These are phyloP conservation scores for Stentor roeselii DNA, from an alignment of 73 alveolate species.

Conservation along the genomic window DNA sequence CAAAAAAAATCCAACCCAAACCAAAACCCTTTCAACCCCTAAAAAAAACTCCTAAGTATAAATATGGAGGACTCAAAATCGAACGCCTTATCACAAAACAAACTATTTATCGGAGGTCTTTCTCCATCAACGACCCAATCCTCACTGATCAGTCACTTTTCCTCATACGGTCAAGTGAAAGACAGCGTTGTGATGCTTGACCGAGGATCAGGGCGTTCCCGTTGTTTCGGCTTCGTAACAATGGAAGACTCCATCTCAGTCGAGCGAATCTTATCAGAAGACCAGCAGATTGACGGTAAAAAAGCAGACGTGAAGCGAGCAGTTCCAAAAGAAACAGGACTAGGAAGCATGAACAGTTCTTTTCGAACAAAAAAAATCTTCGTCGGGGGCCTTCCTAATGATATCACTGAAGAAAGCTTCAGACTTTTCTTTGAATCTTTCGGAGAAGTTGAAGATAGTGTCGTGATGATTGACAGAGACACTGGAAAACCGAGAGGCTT, in stretches of 20 bases:
- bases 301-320: conserved; percentile 46
- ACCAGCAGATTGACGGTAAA: conserved; percentile 49
- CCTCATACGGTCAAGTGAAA: conserved; percentile 35
- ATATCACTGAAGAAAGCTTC: conserved; percentile 45
- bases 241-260: neutral
- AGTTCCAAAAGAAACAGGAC: no score
- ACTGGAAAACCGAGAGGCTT: conserved; percentile 77
- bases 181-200: conserved; percentile 48
- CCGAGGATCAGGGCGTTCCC: conserved; percentile 32
- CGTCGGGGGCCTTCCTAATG: conserved; percentile 71
- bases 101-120: conserved; percentile 57
- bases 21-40: no score
- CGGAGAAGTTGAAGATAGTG: conserved; percentile 63
- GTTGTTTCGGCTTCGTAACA: conserved; percentile 57
- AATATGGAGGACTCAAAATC: no score
- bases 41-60: no score
- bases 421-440: conserved; percentile 37
- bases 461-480: conserved; percentile 50
- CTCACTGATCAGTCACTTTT: conserved; percentile 31
- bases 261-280: neutral
- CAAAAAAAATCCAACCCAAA: no score
- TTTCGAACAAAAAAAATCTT: conserved; percentile 44
- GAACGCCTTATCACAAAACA: no score
- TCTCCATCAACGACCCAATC: conserved; percentile 35
- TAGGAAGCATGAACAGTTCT: neutral